phyloP scores from a whole-genome alignment of 305 asterid species.

The Striga hermonthica region DNA sequence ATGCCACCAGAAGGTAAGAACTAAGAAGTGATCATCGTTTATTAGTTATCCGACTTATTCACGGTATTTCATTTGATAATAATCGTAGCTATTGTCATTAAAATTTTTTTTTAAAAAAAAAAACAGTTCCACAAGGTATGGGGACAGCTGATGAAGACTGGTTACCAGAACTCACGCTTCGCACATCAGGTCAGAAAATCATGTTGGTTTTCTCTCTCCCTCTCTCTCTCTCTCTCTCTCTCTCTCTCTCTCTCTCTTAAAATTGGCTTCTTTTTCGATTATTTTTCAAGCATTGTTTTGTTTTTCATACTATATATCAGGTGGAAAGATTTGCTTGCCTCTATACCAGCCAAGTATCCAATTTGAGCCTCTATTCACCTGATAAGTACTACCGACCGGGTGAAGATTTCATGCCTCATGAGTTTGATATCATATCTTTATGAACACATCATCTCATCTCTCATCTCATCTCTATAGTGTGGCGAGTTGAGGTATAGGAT shows the following conservation, averaged over 20 bases:
- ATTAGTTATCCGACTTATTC: too few species aligned
- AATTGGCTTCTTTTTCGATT: neutral
- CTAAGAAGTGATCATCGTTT: neutral
- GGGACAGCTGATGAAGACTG: constrained; percentile 99
- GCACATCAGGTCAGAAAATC: constrained; percentile 81
- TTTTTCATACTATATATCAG: constrained; percentile 35
- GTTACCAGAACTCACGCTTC: constrained; percentile 95
- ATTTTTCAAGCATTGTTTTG: neutral
- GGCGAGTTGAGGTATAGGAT: neutral
- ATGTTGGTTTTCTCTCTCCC: too few species aligned
- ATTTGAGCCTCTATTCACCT: constrained; percentile 80
- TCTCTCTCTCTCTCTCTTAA: too few species aligned
- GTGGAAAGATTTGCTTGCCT: constrained; percentile 99
- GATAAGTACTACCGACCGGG: constrained; percentile 90
- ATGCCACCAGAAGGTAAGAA: constrained; percentile 69
- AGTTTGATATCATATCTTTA: constrained; percentile 56
- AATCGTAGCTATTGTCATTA: too few species aligned
- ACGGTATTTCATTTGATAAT: too few species aligned
- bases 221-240: too few species aligned
- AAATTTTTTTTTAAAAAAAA: too few species aligned
- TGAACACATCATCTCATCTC: constrained; percentile 31
- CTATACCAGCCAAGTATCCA: constrained; percentile 80
- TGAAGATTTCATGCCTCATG: constrained; percentile 98
- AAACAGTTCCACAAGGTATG: constrained; percentile 98
- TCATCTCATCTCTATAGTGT: neutral